Base-by-base conservation (phyloP, 2,329 filamentous ascomycete species). In the Pseudogymnoascus sp. region DNA sequence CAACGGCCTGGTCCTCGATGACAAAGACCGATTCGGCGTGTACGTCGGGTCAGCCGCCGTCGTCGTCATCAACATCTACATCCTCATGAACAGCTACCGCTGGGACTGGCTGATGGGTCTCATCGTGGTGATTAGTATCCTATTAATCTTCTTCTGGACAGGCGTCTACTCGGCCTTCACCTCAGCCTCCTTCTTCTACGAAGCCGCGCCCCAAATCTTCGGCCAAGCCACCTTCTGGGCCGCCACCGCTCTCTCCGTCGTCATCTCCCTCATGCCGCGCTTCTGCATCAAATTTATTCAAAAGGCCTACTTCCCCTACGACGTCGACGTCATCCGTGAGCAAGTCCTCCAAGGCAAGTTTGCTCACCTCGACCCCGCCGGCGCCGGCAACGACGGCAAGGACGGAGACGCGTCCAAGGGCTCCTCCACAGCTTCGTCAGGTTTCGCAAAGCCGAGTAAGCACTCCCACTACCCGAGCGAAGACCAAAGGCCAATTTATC, bases 41-140 rank as follows among this genome's bases (percentile, higher is more conserved):
- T 96, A 93, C 74, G 86, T 97, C 69, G 92, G 87, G 2, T 90
- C 90, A 63, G 89, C 90, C 11, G 87, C 91, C 5, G 88, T 99
- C 64, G 78, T 96, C 68, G 88, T 91, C 41, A 96, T 96, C 80
- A 99, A 99, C 76, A 79, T 88, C 65, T 99, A 98, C 78, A 91
- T 99, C 69, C 80, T 99, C 67, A 87, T 98, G 79, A 99, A 99
- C 77, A 96, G 90, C 0, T 98, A 96, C 76, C 86, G 93, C 65
- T 99, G 95, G 95, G 95, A 99, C 75, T 99, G 93, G 93, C 81
- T 99, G 71, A 96, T 95, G 77, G 77, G 92, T 19, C 79, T 96
- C 65, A 88, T 96, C 66, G 89, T 96, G 61, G 77, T 78, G 26
- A 83, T 98, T 74, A 96, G 92, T 76, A 89, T 89, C 66, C 75